These are phyloP conservation scores for Climacium dendroides DNA, from an alignment of 225 moss, liverwort and hornwort species.

Conservation along the genomic window DNA sequence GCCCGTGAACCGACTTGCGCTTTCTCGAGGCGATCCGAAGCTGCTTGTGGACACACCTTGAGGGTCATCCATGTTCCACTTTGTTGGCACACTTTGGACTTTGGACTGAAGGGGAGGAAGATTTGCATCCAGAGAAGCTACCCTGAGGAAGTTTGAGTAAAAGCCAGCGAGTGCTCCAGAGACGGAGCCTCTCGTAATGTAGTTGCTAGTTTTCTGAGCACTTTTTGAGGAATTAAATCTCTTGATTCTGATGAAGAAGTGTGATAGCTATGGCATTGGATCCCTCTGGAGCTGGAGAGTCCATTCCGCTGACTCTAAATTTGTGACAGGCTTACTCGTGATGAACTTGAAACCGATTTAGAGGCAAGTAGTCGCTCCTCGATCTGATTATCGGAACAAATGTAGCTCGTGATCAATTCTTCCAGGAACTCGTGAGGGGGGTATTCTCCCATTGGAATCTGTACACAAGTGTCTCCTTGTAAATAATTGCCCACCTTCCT, in stretches of 20 bases:
- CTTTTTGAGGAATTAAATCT: neutral
- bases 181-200: neutral
- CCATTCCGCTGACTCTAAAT: neutral
- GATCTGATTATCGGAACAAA: neutral
- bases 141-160: neutral
- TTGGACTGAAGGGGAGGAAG: neutral
- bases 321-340: neutral
- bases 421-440: neutral
- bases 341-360: neutral
- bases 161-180: too few species aligned
- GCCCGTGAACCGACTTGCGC: neutral
- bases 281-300: neutral
- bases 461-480: neutral
- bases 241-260: slow-evolving; percentile 1
- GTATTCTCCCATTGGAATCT: neutral
- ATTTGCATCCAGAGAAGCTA: neutral
- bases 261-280: neutral
- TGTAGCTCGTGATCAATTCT: neutral
- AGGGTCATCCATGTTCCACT: neutral
- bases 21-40: slow-evolving; percentile 22
- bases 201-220: neutral
- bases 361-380: neutral
- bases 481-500: neutral
- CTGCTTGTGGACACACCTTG: slow-evolving; percentile 6
- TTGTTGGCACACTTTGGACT: neutral